phyloP scores from a whole-genome alignment of 2,329 filamentous ascomycete genomes.

The Mollisiaceae sp. region DNA sequence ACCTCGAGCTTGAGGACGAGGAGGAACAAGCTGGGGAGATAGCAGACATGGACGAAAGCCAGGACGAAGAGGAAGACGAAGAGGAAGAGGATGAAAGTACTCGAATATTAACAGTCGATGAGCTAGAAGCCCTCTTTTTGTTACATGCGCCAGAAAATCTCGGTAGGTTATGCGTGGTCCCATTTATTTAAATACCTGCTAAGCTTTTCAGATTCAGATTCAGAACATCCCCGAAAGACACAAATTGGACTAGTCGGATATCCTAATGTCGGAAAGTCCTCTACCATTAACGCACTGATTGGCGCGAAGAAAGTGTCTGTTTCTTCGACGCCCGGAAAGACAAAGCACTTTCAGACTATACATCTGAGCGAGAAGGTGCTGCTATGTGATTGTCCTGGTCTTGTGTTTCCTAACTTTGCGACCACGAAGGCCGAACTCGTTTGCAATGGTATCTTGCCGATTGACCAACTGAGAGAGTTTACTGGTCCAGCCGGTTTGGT shows the following conservation, averaged over 20 bases:
- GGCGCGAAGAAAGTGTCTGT: conserved; percentile 99
- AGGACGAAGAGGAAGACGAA: conserved; percentile 30
- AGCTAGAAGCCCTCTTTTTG: conserved; percentile 88
- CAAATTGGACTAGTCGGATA: conserved; percentile 95
- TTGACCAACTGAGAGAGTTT: conserved; percentile 94
- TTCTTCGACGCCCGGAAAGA: conserved; percentile 96
- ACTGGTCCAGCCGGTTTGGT: conserved; percentile 86
- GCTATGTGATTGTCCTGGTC: conserved; percentile 96
- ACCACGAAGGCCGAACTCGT: conserved; percentile 96
- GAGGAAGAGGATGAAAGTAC: conserved; percentile 54
- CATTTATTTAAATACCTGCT: conserved; percentile 32
- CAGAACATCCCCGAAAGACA: conserved; percentile 66
- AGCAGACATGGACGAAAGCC: too few relatives aligned
- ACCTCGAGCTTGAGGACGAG: conserved; percentile 48
- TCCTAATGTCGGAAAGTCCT: conserved; percentile 98
- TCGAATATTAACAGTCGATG: conserved; percentile 88
- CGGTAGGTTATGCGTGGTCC: conserved; percentile 47
- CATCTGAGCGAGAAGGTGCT: conserved; percentile 89
- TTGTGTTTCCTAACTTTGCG: conserved; percentile 98
- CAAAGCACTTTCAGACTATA: conserved; percentile 99
- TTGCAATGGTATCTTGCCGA: conserved; percentile 91
- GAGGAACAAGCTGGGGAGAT: conserved; percentile 42
- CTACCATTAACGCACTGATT: conserved; percentile 98
- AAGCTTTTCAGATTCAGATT: conserved; percentile 46
- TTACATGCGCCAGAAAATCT: conserved; percentile 68